Evolutionary conservation across 2,329 filamentous ascomycete species (phyloP).

Genomic region (Xylariales sp.): DNA sequence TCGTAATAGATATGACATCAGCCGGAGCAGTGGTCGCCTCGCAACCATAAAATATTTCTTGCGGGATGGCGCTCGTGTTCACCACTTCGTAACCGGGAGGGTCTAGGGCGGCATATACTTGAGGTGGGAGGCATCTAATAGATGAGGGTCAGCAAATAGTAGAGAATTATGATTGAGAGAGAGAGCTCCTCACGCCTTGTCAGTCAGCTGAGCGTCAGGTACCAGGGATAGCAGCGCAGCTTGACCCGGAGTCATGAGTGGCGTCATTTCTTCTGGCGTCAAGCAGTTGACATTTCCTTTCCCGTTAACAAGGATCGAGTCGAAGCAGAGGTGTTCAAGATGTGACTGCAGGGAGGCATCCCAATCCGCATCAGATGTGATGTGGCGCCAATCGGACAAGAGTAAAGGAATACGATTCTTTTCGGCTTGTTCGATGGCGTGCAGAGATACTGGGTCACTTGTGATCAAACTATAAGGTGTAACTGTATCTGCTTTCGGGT

Average conservation of each 20-base stretch:
- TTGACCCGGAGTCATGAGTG: constrained; percentile 27
- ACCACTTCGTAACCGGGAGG: constrained; percentile 11
- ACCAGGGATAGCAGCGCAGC: constrained; percentile 21
- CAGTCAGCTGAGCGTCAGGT: constrained; percentile 29
- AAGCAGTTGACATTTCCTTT: no score
- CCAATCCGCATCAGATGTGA: no score
- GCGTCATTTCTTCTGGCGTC: no score
- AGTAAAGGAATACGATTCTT: no score
- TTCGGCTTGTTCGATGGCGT: no score
- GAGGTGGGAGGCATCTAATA: constrained; percentile 30
- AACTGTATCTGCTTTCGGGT: no score
- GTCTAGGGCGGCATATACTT: constrained; percentile 31
- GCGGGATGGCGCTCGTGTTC: constrained; percentile 34
- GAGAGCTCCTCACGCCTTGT: constrained; percentile 30
- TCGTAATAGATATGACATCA: constrained; percentile 37
- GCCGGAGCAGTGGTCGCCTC: constrained; percentile 35
- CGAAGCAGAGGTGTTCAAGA: no score
- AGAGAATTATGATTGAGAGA: neutral
- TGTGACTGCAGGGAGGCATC: no score
- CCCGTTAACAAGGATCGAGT: no score
- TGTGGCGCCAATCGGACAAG: no score
- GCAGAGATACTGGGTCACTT: no score
- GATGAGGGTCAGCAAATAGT: neutral
- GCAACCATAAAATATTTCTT: constrained; percentile 41
- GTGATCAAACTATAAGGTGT: no score